These are phyloP conservation scores for Cladobotryum mycophilum DNA, from an alignment of 2,329 filamentous ascomycete genomes.

Conservation along the genomic window DNA sequence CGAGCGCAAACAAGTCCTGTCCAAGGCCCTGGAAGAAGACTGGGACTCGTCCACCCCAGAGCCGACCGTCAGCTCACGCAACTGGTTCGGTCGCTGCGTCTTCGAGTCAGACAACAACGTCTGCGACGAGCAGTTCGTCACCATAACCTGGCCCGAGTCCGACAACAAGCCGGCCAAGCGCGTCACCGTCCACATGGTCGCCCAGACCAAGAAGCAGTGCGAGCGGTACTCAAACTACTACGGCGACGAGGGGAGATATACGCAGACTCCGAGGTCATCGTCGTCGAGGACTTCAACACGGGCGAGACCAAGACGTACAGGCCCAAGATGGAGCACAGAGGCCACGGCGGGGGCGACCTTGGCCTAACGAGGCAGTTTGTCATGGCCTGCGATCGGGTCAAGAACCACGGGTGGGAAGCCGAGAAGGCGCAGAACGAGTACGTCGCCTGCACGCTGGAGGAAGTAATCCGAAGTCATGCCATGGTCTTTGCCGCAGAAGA, in stretches of 20 bases:
- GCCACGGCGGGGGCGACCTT: slow-evolving; percentile 36
- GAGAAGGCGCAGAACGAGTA: slow-evolving; percentile 66
- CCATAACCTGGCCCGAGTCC: slow-evolving; percentile 76
- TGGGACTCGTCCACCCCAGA: slow-evolving; percentile 45
- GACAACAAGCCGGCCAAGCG: slow-evolving; percentile 62
- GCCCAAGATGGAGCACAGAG: slow-evolving; percentile 29
- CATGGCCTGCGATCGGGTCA: slow-evolving; percentile 71
- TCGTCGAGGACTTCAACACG: slow-evolving; percentile 54
- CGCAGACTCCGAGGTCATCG: slow-evolving; percentile 75
- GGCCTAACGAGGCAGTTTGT: slow-evolving; percentile 77
- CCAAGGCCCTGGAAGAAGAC: slow-evolving; percentile 44
- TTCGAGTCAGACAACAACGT: slow-evolving; percentile 92
- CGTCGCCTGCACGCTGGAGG: slow-evolving; percentile 78
- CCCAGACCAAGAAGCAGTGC: slow-evolving; percentile 81
- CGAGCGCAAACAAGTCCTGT: slow-evolving; percentile 33
- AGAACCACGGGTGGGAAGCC: slow-evolving; percentile 60
- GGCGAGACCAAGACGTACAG: slow-evolving; percentile 25
- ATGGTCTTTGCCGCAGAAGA: slow-evolving; percentile 94
- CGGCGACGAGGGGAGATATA: slow-evolving; percentile 80
- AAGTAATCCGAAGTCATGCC: slow-evolving; percentile 82
- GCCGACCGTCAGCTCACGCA: slow-evolving; percentile 43
- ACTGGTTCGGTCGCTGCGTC: slow-evolving; percentile 92
- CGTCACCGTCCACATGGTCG: slow-evolving; percentile 89
- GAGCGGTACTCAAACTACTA: slow-evolving; percentile 80
- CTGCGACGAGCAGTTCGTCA: slow-evolving; percentile 86